phyloP scores from a whole-genome alignment of 345 rosid species.

The Psidium guajava region DNA sequence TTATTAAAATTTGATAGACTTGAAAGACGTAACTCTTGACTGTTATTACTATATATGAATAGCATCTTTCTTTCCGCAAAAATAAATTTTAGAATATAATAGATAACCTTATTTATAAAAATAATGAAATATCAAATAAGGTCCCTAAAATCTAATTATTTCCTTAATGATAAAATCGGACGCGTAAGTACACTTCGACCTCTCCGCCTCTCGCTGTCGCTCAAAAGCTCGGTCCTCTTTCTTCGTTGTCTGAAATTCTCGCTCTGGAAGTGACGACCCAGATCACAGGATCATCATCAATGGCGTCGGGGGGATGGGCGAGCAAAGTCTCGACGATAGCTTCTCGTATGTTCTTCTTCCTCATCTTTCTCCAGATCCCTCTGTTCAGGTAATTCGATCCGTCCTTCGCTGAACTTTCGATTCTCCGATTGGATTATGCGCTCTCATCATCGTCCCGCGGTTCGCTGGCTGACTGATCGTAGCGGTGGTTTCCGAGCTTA shows the following conservation, averaged over 20 bases:
- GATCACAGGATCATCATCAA: constrained; percentile 15
- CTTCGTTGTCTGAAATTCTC: neutral
- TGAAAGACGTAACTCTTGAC: too few species aligned
- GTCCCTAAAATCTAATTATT: too few species aligned
- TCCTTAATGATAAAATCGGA: too few species aligned
- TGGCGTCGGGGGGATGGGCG: constrained; percentile 45
- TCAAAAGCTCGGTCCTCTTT: neutral
- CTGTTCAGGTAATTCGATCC: constrained; percentile 59
- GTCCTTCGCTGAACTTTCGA: neutral
- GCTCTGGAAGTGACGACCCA: neutral
- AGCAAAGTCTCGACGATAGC: constrained; percentile 41
- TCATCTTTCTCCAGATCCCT: constrained; percentile 84
- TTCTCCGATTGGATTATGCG: neutral
- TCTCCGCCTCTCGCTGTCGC: neutral
- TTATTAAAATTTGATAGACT: too few species aligned
- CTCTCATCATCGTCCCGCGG: neutral
- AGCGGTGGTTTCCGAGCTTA: neutral
- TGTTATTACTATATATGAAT: too few species aligned
- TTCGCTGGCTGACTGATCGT: neutral
- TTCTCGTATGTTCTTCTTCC: constrained; percentile 61
- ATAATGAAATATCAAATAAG: too few species aligned
- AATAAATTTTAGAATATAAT: too few species aligned
- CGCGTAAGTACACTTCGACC: neutral
- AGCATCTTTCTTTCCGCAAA: too few species aligned
- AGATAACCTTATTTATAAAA: too few species aligned